Percentiles rank a stretch among this genome's conserved stretches.
Evolutionary conservation across 306 rosid species (phyloP).

Genomic region (Gastrolobium villosum): DNA sequence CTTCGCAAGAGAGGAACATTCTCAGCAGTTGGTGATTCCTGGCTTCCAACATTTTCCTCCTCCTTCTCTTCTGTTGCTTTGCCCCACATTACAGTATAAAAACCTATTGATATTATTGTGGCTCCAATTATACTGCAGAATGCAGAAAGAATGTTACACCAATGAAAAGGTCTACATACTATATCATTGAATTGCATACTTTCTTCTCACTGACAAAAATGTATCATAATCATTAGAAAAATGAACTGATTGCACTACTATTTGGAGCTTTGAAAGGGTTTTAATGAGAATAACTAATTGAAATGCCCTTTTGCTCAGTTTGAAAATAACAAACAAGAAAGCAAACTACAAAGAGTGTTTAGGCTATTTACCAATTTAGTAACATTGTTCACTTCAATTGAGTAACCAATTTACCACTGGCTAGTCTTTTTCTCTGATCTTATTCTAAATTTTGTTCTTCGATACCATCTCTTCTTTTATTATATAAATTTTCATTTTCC

Average conservation of each 20-base stretch:
- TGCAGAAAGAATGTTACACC: constrained; percentile 19
- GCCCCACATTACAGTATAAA: constrained; percentile 96
- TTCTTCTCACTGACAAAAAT: neutral
- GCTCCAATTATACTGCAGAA: constrained; percentile 80
- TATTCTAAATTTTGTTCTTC: neutral
- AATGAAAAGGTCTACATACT: neutral
- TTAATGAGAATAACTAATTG: neutral
- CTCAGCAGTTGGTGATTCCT: constrained; percentile 57
- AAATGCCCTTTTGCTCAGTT: neutral
- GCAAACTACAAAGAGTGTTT: neutral
- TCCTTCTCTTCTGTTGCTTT: constrained; percentile 69
- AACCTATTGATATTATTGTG: constrained; percentile 75
- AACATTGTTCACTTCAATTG: constrained; percentile 1
- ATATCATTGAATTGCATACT: neutral
- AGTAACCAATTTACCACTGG: constrained; percentile 3
- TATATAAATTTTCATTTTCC: neutral
- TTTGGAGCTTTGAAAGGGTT: neutral
- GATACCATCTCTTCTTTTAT: neutral
- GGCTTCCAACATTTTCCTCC: constrained; percentile 49
- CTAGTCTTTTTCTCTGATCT: neutral
- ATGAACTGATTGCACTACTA: neutral
- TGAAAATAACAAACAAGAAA: constrained; percentile 14
- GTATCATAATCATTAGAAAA: constrained; percentile 23
- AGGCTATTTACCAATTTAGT: too few relatives aligned
- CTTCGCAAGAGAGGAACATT: constrained; percentile 70